phyloP scores from a whole-genome alignment of 345 rosid genomes.

The Carallia pectinifolia region DNA sequence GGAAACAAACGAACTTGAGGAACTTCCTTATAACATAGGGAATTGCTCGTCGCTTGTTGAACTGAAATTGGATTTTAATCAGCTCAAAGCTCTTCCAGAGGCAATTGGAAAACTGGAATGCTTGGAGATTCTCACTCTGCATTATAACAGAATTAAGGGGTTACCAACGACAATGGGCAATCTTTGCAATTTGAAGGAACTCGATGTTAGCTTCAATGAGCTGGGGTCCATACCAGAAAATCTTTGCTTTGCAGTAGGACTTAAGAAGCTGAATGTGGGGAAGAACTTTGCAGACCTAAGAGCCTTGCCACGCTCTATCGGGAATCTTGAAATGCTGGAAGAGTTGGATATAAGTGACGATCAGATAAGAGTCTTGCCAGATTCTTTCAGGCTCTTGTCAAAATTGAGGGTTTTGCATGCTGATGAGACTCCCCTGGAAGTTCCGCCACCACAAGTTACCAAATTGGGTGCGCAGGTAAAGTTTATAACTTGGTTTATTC shows the following conservation, averaged over 20 bases:
- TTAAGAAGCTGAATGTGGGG: constrained; percentile 53
- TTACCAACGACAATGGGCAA: constrained; percentile 58
- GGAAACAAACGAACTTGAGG: constrained; percentile 64
- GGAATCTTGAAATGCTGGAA: constrained; percentile 69
- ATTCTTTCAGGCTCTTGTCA: constrained; percentile 48
- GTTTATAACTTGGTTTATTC: background rate
- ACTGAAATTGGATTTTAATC: constrained; percentile 61
- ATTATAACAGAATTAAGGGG: constrained; percentile 57
- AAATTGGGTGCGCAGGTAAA: constrained; percentile 62
- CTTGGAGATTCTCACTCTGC: constrained; percentile 53
- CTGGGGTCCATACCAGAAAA: constrained; percentile 53
- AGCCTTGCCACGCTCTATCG: constrained; percentile 57
- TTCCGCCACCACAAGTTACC: constrained; percentile 53
- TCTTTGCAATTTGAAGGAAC: constrained; percentile 53
- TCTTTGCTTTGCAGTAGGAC: constrained; percentile 45
- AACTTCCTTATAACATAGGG: constrained; percentile 58
- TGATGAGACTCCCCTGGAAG: constrained; percentile 60
- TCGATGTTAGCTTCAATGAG: constrained; percentile 71
- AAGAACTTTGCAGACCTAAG: constrained; percentile 66
- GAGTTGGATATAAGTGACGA: constrained; percentile 67
- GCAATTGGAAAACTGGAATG: constrained; percentile 51
- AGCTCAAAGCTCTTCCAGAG: constrained; percentile 64
- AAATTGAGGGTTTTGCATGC: constrained; percentile 47
- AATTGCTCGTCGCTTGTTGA: constrained; percentile 46
- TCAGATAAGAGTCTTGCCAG: constrained; percentile 55